Evolutionary conservation across 306 rosid genomes (phyloP).

Genomic region (Dalbergia cochinchinensis): DNA sequence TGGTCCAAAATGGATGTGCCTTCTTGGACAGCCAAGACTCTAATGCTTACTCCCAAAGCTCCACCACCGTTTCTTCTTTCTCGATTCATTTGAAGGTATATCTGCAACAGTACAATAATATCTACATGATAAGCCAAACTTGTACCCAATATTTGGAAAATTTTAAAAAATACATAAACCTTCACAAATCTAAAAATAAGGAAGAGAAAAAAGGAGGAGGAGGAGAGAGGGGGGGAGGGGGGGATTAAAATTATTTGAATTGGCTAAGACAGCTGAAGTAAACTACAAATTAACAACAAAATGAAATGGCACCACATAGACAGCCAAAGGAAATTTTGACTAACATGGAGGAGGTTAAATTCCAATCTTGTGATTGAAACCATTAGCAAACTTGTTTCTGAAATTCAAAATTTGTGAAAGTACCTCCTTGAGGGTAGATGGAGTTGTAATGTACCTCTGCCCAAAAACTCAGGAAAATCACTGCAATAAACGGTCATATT

Average conservation of each 20-base stretch:
- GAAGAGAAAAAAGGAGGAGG: too few species aligned
- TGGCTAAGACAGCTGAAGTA: too few species aligned
- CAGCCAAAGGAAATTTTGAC: neutral
- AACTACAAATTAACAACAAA: too few species aligned
- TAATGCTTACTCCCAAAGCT: conserved; percentile 70
- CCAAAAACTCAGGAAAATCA: conserved; percentile 84
- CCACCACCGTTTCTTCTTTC: conserved; percentile 80
- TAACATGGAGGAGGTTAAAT: neutral
- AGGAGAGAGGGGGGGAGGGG: too few species aligned
- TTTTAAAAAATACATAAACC: neutral
- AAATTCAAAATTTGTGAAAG: conserved; percentile 22
- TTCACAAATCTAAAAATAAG: neutral
- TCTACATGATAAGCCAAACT: neutral
- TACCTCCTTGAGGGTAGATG: conserved; percentile 84
- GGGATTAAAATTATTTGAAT: too few species aligned
- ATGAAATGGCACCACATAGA: too few species aligned
- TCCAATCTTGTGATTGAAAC: neutral
- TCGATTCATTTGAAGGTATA: conserved; percentile 58
- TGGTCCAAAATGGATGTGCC: conserved; percentile 36
- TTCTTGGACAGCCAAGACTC: conserved; percentile 8
- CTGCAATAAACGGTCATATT: conserved; percentile 54
- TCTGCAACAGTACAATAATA: conserved; percentile 48
- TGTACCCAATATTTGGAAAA: neutral
- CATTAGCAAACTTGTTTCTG: conserved; percentile 13
- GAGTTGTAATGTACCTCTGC: conserved; percentile 96